Evolutionary conservation across 2,329 filamentous ascomycete genomes (phyloP).

Genomic region (Venturia pyrina): DNA sequence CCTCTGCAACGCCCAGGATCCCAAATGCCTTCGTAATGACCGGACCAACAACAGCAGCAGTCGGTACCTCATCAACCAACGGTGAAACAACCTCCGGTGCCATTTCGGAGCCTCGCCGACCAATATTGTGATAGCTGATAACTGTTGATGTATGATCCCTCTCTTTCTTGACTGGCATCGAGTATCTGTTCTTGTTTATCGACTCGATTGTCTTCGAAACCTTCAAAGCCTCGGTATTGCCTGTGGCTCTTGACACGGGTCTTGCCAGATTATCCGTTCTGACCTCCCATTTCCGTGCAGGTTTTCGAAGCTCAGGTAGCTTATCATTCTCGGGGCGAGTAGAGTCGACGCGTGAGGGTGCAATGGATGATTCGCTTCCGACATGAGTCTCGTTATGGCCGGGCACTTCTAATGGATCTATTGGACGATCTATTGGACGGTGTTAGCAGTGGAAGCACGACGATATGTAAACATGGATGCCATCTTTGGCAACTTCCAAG

Average conservation of each 20-base stretch:
- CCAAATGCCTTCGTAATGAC: neutral
- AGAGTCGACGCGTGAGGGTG: neutral
- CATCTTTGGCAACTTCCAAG: neutral
- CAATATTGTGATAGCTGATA: neutral
- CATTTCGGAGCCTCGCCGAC: neutral
- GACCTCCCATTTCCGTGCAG: slow-evolving; percentile 4
- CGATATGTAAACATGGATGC: neutral
- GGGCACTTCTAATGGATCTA: neutral
- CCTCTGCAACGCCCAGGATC: neutral
- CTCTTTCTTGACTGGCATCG: neutral
- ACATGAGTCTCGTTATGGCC: neutral
- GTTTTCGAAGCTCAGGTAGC: neutral
- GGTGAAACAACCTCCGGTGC: neutral
- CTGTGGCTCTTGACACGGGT: slow-evolving; percentile 4
- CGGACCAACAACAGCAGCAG: neutral
- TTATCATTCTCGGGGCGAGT: neutral
- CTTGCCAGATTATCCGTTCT: slow-evolving; percentile 6
- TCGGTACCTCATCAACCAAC: neutral
- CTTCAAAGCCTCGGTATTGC: neutral
- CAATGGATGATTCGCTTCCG: neutral
- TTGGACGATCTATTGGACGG: neutral
- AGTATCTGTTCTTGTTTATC: slow-evolving; percentile 10
- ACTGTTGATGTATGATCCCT: neutral
- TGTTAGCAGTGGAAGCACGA: neutral
- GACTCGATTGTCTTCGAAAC: slow-evolving; percentile 8